Conservation (phyloP, 305 asterid genomes). For the Solanum hybrid region DNA sequence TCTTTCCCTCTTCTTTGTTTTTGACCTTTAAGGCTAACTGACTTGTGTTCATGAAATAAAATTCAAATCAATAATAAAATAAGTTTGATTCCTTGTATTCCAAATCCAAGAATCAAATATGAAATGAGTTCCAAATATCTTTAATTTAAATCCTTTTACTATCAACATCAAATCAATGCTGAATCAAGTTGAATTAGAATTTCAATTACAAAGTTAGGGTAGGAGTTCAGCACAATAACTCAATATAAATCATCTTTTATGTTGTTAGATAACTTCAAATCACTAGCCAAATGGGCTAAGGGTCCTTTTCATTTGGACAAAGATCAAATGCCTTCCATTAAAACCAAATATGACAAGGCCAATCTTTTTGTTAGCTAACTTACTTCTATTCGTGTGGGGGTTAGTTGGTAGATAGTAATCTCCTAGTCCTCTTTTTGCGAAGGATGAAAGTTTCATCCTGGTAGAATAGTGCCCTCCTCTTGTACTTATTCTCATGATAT, state of each 20-base stretch:
- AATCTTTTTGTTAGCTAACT: too few relatives aligned
- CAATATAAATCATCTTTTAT: neutral
- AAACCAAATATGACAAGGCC: too few relatives aligned
- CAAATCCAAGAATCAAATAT: neutral
- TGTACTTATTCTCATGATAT: too few relatives aligned
- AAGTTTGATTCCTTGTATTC: neutral
- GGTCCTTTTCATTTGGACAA: too few relatives aligned
- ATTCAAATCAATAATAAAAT: neutral
- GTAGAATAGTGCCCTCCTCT: too few relatives aligned
- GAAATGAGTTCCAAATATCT: neutral
- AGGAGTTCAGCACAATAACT: neutral
- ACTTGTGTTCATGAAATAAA: neutral
- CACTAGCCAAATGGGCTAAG: too few relatives aligned
- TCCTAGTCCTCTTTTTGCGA: too few relatives aligned
- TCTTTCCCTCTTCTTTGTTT: neutral
- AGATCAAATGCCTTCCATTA: too few relatives aligned
- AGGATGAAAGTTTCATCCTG: too few relatives aligned
- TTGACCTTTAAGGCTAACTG: neutral
- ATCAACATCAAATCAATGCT: neutral
- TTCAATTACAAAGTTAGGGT: neutral
- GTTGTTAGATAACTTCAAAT: too few relatives aligned
- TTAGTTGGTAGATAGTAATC: too few relatives aligned
- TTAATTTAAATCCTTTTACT: neutral
- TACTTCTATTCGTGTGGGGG: too few relatives aligned
- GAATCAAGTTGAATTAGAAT: neutral